Conservation (phyloP, 179 eudicot genomes). For the Silene vulgaris region DNA sequence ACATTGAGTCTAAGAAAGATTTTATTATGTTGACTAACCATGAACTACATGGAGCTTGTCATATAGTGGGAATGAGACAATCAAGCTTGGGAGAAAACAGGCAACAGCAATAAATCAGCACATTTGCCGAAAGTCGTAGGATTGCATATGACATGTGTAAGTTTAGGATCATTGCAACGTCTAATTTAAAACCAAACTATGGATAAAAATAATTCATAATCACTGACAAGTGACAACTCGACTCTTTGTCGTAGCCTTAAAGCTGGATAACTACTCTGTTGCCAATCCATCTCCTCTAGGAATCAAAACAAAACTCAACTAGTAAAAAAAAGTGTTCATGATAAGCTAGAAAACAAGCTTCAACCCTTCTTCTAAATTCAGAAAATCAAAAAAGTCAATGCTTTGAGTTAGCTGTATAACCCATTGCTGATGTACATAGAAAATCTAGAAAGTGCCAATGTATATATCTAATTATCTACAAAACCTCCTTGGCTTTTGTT, state of each 20-base stretch:
- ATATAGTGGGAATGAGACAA: not conserved
- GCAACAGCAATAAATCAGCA: constrained; percentile 5
- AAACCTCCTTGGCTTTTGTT: not conserved
- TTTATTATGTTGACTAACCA: constrained; percentile 23
- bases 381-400: not conserved
- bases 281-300: constrained; percentile 1
- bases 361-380: constrained; percentile 1
- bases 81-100: not conserved
- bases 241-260: not conserved
- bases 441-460: too few relatives aligned
- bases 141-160: not conserved
- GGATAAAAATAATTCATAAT: not conserved
- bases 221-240: not conserved
- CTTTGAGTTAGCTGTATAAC: constrained; percentile 3
- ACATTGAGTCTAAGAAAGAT: constrained; percentile 54
- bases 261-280: not conserved
- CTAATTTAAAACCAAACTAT: not conserved
- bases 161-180: constrained; percentile 3
- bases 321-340: not conserved
- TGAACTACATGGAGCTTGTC: constrained; percentile 9
- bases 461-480: constrained; percentile 15
- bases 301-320: not conserved
- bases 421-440: not conserved
- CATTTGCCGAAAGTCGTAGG: not conserved
- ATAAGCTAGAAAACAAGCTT: not conserved